phyloP scores from a whole-genome alignment of 768 basidiomycete species.

The Lyophyllum shimeji region DNA sequence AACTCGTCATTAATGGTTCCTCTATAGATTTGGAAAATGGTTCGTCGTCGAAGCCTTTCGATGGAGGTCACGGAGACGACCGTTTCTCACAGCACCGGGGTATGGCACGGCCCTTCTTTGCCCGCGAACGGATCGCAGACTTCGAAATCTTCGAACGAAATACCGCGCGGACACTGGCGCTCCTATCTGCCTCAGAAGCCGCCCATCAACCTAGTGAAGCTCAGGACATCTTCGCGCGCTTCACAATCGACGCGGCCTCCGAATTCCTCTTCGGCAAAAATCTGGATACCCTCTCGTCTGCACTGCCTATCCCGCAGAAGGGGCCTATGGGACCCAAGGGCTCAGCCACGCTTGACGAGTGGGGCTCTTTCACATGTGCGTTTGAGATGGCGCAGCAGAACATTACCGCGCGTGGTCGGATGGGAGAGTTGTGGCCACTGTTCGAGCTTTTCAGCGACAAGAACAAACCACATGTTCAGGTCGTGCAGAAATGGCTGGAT shows the following conservation, averaged over 20 bases:
- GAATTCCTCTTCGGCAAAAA: slow-evolving; percentile 73
- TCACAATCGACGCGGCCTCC: slow-evolving; percentile 70
- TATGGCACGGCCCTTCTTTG: slow-evolving; percentile 72
- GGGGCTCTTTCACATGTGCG: slow-evolving; percentile 60
- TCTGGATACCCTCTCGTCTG: slow-evolving; percentile 55
- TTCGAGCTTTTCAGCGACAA: slow-evolving; percentile 59
- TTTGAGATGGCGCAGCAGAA: slow-evolving; percentile 59
- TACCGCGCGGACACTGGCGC: slow-evolving; percentile 43
- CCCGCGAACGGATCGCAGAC: slow-evolving; percentile 68
- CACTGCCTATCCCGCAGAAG: slow-evolving; percentile 49
- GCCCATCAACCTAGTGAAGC: slow-evolving; percentile 51
- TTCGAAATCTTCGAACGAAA: slow-evolving; percentile 67
- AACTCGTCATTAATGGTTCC: neutral
- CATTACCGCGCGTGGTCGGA: slow-evolving; percentile 45
- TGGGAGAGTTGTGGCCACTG: slow-evolving; percentile 61
- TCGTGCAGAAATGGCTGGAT: slow-evolving; percentile 60
- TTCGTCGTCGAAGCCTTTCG: slow-evolving; percentile 23
- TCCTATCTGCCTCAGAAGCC: slow-evolving; percentile 42
- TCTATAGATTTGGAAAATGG: slow-evolving; percentile 61
- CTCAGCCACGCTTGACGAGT: slow-evolving; percentile 55
- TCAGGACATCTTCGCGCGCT: slow-evolving; percentile 67
- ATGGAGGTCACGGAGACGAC: neutral
- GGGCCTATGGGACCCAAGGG: slow-evolving; percentile 55
- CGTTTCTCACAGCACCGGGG: slow-evolving; percentile 50
- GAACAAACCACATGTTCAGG: slow-evolving; percentile 43